phyloP scores from a whole-genome alignment of 345 rosid genomes.

The Arabis hirsuta region DNA sequence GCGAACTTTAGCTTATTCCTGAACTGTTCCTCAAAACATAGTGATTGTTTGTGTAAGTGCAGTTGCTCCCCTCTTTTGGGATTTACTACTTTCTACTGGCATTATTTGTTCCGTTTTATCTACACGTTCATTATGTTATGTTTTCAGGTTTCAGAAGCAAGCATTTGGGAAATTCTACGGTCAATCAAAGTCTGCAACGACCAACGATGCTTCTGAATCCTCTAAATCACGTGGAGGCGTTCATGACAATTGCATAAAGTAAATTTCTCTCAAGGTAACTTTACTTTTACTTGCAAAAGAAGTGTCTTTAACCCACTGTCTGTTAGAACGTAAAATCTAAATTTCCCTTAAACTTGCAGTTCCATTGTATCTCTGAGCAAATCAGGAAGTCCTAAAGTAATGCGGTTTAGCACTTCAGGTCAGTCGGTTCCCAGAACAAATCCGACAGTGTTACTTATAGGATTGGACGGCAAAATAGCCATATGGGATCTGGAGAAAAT shows the following conservation, averaged over 20 bases:
- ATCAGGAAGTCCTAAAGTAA: conserved; percentile 51
- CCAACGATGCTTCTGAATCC: conserved; percentile 63
- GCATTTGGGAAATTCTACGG: conserved; percentile 94
- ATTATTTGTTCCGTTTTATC: conserved; percentile 6
- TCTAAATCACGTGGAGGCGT: conserved; percentile 66
- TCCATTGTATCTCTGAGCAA: conserved; percentile 62
- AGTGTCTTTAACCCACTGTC: not conserved
- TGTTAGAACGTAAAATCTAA: conserved; percentile 10
- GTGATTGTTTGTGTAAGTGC: not conserved
- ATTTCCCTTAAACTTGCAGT: conserved; percentile 52
- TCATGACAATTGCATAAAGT: conserved; percentile 94
- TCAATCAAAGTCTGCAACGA: conserved; percentile 69
- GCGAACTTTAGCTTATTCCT: conserved; percentile 9
- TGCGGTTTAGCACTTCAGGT: conserved; percentile 98
- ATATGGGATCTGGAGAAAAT: conserved; percentile 82
- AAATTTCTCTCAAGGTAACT: conserved; percentile 33
- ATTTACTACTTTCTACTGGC: not conserved
- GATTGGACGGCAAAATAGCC: conserved; percentile 87
- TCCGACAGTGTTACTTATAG: conserved; percentile 42
- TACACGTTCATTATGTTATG: not conserved
- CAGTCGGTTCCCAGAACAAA: not conserved
- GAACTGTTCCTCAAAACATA: not conserved
- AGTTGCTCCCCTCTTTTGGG: not conserved
- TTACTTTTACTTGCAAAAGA: not conserved
- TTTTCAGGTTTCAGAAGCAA: conserved; percentile 86